Percentiles rank a stretch among this genome's conserved stretches.
phyloP scores from a whole-genome alignment of 2,329 filamentous ascomycete genomes.

The Sordariomycetes sp. region DNA sequence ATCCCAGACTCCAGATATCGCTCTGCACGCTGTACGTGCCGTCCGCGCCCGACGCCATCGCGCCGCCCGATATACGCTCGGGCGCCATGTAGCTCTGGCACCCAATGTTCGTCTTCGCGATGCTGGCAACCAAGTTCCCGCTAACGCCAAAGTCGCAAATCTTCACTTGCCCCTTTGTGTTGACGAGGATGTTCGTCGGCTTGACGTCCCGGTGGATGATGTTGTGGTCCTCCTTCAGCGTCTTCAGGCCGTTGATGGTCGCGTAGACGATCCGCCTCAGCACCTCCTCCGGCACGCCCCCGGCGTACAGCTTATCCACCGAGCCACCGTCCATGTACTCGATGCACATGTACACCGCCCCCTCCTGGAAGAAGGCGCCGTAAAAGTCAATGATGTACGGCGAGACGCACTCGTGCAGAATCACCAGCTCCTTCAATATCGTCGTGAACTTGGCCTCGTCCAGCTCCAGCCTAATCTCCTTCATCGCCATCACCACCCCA shows the following conservation, averaged over 20 bases:
- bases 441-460: conserved; percentile 95
- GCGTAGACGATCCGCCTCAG: conserved; percentile 82
- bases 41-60: conserved; percentile 46
- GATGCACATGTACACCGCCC: conserved; percentile 97
- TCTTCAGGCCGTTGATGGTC: conserved; percentile 83
- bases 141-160: conserved; percentile 98
- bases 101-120: conserved; percentile 96
- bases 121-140: conserved; percentile 91
- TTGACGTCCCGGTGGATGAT: conserved; percentile 99
- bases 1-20: conserved; percentile 90
- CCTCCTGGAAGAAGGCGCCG: conserved; percentile 96
- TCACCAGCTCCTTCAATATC: conserved; percentile 95
- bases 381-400: conserved; percentile 99
- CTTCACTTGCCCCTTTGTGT: conserved; percentile 82
- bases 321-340: conserved; percentile 99
- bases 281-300: conserved; percentile 80
- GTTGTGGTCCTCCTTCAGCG: conserved; percentile 93
- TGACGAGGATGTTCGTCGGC: conserved; percentile 94
- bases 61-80: conserved; percentile 82
- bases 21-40: conserved; percentile 96
- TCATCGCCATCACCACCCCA: conserved; percentile 95
- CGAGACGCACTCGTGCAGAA: conserved; percentile 86
- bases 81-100: conserved; percentile 99
- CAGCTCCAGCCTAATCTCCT: conserved; percentile 88
- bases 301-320: conserved; percentile 87